phyloP scores from a whole-genome alignment of 2,329 filamentous ascomycete species.

The Calonectria multiphialidica region DNA sequence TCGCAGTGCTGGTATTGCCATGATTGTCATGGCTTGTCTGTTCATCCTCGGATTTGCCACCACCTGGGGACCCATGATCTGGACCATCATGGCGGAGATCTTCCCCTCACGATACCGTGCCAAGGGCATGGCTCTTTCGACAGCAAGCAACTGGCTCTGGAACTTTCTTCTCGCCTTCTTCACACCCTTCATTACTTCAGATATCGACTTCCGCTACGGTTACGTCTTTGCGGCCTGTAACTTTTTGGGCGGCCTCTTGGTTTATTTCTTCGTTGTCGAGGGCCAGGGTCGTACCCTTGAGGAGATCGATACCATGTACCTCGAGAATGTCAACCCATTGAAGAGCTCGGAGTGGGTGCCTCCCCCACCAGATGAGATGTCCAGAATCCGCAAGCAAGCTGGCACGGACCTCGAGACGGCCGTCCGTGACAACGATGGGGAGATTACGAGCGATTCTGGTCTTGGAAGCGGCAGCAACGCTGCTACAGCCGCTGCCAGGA shows the following conservation, averaged over 20 bases:
- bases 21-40: constrained; percentile 73
- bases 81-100: constrained; percentile 74
- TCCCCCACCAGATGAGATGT: constrained; percentile 58
- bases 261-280: constrained; percentile 85
- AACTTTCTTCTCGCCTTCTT: constrained; percentile 84
- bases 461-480: neutral
- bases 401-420: constrained; percentile 52
- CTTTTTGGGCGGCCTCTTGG: constrained; percentile 71
- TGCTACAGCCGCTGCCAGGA: neutral
- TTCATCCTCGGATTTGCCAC: constrained; percentile 76
- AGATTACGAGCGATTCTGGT: neutral
- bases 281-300: constrained; percentile 80
- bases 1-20: constrained; percentile 63
- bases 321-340: constrained; percentile 73
- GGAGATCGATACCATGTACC: constrained; percentile 85
- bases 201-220: constrained; percentile 80
- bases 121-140: constrained; percentile 70
- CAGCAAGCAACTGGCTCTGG: constrained; percentile 76
- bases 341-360: constrained; percentile 69
- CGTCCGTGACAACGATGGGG: neutral
- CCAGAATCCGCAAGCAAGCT: constrained; percentile 54
- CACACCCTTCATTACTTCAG: constrained; percentile 80
- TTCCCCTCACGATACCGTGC: constrained; percentile 74
- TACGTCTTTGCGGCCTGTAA: constrained; percentile 83
- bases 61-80: constrained; percentile 75